phyloP scores from a whole-genome alignment of 441 rosid species.

The Euphorbia celastroides region DNA sequence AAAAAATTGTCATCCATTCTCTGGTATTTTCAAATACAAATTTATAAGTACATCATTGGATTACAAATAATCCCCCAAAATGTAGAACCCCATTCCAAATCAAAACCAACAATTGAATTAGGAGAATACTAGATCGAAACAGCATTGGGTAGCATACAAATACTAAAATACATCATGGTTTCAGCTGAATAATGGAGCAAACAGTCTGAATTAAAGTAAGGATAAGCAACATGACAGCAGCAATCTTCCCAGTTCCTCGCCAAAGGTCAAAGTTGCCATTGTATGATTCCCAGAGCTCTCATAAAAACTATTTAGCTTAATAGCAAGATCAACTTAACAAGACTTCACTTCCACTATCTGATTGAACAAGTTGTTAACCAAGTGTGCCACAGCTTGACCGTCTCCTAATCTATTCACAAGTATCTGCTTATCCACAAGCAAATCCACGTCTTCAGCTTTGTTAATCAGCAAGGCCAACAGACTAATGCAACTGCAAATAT shows the following conservation, averaged over 20 bases:
- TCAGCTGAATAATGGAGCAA: conserved; percentile 6
- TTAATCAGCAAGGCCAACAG: conserved; percentile 24
- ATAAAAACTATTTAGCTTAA: conserved; percentile 1
- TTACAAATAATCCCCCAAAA: not conserved
- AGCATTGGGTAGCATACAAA: no score
- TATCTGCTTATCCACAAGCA: conserved; percentile 19
- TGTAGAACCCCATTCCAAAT: not conserved
- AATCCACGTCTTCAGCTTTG: conserved; percentile 22
- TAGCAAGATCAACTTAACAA: conserved; percentile 16
- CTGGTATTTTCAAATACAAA: not conserved
- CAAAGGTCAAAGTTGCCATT: conserved; percentile 22
- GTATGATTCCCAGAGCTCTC: conserved; percentile 14
- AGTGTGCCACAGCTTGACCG: not conserved
- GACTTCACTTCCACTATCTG: conserved; percentile 28
- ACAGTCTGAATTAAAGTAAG: conserved; percentile 29
- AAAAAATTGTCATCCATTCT: no score
- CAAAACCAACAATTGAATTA: not conserved
- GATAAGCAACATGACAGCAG: conserved; percentile 22
- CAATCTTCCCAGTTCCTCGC: conserved; percentile 28
- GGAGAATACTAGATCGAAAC: not conserved
- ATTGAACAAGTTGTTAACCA: conserved; percentile 22
- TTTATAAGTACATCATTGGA: no score
- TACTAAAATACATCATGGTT: not conserved
- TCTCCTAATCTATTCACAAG: conserved; percentile 11
- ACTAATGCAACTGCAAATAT: conserved; percentile 23